Base-by-base conservation (phyloP, 176 grass and related monocot genomes). In the Coix lacrymajobi region DNA sequence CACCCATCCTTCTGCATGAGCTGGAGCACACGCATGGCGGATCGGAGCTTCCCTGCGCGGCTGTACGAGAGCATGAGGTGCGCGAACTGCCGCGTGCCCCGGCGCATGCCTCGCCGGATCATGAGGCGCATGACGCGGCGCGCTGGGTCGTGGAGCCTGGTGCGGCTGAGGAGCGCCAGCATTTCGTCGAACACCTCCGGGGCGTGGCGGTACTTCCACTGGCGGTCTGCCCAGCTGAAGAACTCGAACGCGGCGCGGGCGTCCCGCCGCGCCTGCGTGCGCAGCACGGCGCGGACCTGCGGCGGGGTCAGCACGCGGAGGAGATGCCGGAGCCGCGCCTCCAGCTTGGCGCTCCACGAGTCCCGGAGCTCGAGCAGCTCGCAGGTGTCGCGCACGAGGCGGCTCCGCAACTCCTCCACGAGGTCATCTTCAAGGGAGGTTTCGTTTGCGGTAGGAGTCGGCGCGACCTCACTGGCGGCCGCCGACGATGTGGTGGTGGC, bases 1-100 rank as follows among this genome's bases (percentile, higher is more conserved):
- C 91, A 88, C 36, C 92, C 88, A 25, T 95, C 92, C 84, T 93
- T 98, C 79, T 98, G 92, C 92, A 98, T 95, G 67, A 98, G 80
- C 17, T 89, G 88, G 81, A 98, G 88, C 66, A 98, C 96, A 13
- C 96, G 87, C 96, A 98, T 93, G 37, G 92, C 92, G 2, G 85
- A 91, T 17, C 96, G 90, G 49, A 98, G 79, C 87, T 95, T 98
- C 71, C 92, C 87, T 0, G 91, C 90, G 1, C 91, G 86, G 85
- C 96, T 95, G 81, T 98, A 98, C 0, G 92, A 83, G 78, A 98
- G 81, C 96, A 98, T 98, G 64, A 98, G 79, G 29, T 90, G 90
- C 13, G 78, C 66, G 52, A 95, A 98, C 44, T 88, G 78, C 85
- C 66, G 77, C 4, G 96, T 62, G 0, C 62, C 78, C 30, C 73